Base-by-base conservation (phyloP, 2,329 filamentous ascomycete genomes). In the Alternaria tenuissima region DNA sequence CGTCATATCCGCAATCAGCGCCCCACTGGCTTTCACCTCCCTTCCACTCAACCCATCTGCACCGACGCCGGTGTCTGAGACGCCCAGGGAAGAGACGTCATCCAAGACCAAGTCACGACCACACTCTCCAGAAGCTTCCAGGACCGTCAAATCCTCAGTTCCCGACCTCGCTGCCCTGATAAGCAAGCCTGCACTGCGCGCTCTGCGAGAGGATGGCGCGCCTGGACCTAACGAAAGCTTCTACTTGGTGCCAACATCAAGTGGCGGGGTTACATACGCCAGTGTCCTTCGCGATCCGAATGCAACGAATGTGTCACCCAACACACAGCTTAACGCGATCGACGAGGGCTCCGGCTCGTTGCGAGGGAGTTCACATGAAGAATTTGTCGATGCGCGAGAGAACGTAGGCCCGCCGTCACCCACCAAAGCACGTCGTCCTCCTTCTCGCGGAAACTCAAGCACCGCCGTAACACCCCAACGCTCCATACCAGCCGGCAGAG, bases 201-300 rank as follows among this genome's bases (percentile, higher is more conserved):
- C 94, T 1, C 85, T 97, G 42, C 85, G 88, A 20, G 89, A 91
- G 57, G 89, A 83, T 57, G 77, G 90, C 47, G 64, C 66, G 22
- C 85, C 89, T 12, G 66, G 68, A n/a, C 69, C 69, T 8, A 77
- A 77, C 41, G 77, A 79, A 60, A 77, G 73, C 57, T 99, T 99
- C 81, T 98, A 97, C 76, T 91, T 98, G 1, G 95, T 99, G 1
- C 95, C 94, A 4, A 91, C 92, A 0, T 93, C 91, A 18, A 94
- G 95, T 5, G 93, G 94, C 65, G 97, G 93, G 3, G 90, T 94
- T 61, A 95, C 93, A 0, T 99, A 98, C 74, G 94, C 95, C 44
- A 93, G 91, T 63, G 97, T 99, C 53, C 82, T 97, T 20, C 68
- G 77, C 60, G 62, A 78, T 72, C 72, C 69, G 41, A 71, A 69